Evolutionary conservation across 306 rosid species (phyloP).

Genomic region (Cicer pinnatifidum): DNA sequence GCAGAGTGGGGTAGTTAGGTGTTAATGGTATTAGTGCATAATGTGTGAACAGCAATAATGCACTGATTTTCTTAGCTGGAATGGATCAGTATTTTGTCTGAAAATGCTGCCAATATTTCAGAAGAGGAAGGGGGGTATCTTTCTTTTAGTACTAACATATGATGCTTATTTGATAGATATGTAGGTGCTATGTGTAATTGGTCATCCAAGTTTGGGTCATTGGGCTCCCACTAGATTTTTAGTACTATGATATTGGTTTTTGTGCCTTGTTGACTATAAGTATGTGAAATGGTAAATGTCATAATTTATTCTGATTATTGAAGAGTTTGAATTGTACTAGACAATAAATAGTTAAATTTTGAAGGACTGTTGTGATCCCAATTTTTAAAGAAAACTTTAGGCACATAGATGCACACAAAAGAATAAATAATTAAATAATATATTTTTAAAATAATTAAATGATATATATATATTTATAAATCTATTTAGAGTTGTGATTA

Average conservation of each 20-base stretch:
- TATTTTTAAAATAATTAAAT: too few species aligned
- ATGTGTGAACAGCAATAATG: constrained; percentile 61
- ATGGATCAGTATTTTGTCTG: constrained; percentile 43
- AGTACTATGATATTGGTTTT: constrained; percentile 29
- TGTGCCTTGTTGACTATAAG: constrained; percentile 40
- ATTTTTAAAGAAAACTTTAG: too few species aligned
- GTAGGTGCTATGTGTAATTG: constrained; percentile 36
- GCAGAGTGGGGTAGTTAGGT: constrained; percentile 47
- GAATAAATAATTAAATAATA: too few species aligned
- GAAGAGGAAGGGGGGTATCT: constrained; percentile 16
- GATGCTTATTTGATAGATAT: constrained; percentile 23
- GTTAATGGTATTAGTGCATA: constrained; percentile 50
- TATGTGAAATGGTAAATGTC: constrained; percentile 15
- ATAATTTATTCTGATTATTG: background rate
- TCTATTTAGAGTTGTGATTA: too few species aligned
- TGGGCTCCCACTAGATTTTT: constrained; percentile 19
- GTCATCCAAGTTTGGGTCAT: constrained; percentile 34
- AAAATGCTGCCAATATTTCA: constrained; percentile 28
- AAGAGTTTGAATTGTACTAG: background rate
- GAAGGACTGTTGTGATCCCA: too few species aligned
- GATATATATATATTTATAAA: too few species aligned
- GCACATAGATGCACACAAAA: too few species aligned
- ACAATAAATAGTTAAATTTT: background rate
- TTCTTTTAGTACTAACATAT: too few species aligned
- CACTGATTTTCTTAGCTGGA: constrained; percentile 51